These are phyloP conservation scores for Hordeum marinum DNA, from an alignment of 176 grass and related monocot genomes.

Conservation along the genomic window DNA sequence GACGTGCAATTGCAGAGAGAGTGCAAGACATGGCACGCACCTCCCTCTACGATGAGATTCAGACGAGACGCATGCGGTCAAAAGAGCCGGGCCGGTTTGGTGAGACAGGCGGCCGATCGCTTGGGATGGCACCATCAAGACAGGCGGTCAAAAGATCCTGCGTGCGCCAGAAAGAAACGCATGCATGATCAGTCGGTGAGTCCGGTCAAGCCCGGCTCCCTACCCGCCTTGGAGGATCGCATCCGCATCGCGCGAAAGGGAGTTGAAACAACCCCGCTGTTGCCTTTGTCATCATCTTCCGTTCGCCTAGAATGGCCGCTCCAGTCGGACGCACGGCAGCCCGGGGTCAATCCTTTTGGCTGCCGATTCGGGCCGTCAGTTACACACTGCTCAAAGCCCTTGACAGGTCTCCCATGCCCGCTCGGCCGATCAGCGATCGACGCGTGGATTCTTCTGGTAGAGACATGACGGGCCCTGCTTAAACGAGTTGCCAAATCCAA, in stretches of 20 bases:
- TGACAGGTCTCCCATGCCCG: neutral
- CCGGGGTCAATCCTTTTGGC: slow-evolving; percentile 21
- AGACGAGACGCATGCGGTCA: neutral
- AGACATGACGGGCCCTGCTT: neutral
- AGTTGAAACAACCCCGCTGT: slow-evolving; percentile 22
- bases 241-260: slow-evolving; percentile 17
- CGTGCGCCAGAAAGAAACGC: neutral
- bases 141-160: slow-evolving; percentile 8
- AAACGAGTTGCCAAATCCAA: neutral
- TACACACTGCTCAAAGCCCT: slow-evolving; percentile 15
- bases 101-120: neutral
- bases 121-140: neutral
- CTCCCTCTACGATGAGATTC: neutral
- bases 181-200: neutral
- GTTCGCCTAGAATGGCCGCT: neutral
- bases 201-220: slow-evolving; percentile 1
- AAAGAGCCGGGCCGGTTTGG: neutral
- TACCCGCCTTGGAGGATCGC: neutral
- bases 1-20: neutral
- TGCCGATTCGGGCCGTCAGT: slow-evolving; percentile 5
- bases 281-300: neutral
- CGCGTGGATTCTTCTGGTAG: neutral
- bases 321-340: neutral
- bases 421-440: neutral
- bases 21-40: neutral